Evolutionary conservation across 129 eudicot species (phyloP), one percentile per base, ranked within the genome.

Genomic region (Arctium lappa): DNA sequence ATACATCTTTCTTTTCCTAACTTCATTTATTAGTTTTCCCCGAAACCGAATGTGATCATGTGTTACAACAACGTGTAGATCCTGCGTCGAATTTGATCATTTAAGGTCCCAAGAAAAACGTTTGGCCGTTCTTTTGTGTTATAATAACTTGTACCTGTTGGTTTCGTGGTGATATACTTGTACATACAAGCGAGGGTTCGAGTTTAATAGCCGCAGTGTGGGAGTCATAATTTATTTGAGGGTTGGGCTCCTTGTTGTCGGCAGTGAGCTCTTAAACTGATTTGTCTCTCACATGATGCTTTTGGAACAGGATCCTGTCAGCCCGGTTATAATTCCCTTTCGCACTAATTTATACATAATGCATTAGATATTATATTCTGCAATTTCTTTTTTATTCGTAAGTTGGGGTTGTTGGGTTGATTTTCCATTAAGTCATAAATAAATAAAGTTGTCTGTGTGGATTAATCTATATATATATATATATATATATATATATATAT

Each of bases 11-110:
- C 78, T 80, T 74, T 76, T 50, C 37, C 46, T 69, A 70, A 42
- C 65, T 79, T 87, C 22, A 81, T 75, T 81, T 34, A 13, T 40
- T 86, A 13, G 27, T 12, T 33, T 86, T 18, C 7, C 75, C 46
- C 36, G 5, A 65, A 75, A 77, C 18, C 40, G 32, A 30, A 56
- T 15, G 18, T 75, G 48, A 72, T 79, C 80, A 79, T 70, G 79
- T 70, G 79, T 73, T 79, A 44, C 46, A 18, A 15, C 80, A 5
- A 75, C 74, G 39, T 27, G 37, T 75, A 38, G 8, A 44, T 82
- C 30, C 12, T 75, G 69, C 11, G 69, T 62, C 32, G 60, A 78
- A 22, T 37, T 78, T 69, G 46, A 4, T 37, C 27, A 33, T 33
- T 72, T 60, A n/a, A 46, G 50, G 50, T 56, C 53, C 9, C 2